Evolutionary conservation across 225 moss, liverwort and hornwort species (phyloP).

Genomic region (Polytrichum commune): DNA sequence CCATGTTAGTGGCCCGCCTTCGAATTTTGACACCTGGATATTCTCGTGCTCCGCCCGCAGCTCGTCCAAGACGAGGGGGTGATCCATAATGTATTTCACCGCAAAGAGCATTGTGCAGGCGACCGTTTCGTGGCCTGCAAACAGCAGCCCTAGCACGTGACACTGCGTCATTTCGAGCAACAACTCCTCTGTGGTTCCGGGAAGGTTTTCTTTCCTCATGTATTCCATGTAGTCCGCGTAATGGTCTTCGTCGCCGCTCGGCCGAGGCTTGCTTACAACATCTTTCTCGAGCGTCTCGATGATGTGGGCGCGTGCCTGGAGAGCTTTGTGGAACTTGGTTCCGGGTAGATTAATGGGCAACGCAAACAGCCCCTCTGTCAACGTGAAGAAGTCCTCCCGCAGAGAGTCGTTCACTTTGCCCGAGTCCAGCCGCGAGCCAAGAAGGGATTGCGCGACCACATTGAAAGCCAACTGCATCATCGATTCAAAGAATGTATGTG

Average conservation of each 20-base stretch:
- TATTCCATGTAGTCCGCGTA: constrained; percentile 21
- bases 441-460: constrained; percentile 26
- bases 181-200: constrained; percentile 7
- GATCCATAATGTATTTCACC: constrained; percentile 13
- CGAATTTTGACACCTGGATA: constrained; percentile 4
- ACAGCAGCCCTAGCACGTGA: constrained; percentile 24
- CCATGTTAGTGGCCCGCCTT: constrained; percentile 18
- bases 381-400: constrained; percentile 18
- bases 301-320: constrained; percentile 16
- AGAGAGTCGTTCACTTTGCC: constrained; percentile 16
- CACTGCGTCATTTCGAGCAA: constrained; percentile 12
- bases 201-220: constrained; percentile 16
- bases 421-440: constrained; percentile 22
- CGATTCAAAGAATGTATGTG: not conserved
- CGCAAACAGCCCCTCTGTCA: constrained; percentile 20
- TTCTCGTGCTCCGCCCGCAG: constrained; percentile 28
- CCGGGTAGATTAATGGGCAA: constrained; percentile 21
- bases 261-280: constrained; percentile 18
- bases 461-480: constrained; percentile 28
- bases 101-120: constrained; percentile 25
- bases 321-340: constrained; percentile 21
- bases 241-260: constrained; percentile 15
- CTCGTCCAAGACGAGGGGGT: constrained; percentile 2
- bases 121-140: constrained; percentile 22
- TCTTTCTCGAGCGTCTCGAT: constrained; percentile 25